Evolutionary conservation across 179 eudicot genomes (phyloP), one percentile per base, ranked within the genome.

Genomic region (Beta macrorhiza): DNA sequence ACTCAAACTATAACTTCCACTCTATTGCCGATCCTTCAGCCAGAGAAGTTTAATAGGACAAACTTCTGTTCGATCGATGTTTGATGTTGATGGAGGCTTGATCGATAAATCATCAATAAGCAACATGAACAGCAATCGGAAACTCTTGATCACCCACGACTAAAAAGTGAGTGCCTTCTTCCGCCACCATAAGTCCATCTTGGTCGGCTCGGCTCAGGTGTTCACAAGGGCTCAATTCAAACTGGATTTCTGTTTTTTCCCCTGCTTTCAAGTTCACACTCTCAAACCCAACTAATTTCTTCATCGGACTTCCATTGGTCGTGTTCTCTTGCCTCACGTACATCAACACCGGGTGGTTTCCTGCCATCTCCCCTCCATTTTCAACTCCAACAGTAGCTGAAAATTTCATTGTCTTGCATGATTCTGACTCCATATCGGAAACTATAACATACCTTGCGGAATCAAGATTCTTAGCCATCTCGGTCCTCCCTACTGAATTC

Each of bases 211-310:
- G 79, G 57, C 95, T 90, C 9, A 95, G 83, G 76, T 95, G 97
- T 86, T 93, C 90, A 85, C 97, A 91, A 45, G 97, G 92, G 79
- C 84, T 92, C 42, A 92, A 45, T 42, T 68, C 85, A 75, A 91
- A 95, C 62, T 85, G 87, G 12, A 92, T 45, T 74, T 86, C 85
- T 1, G 78, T 79, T 51, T 63, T 84, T 59, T 85, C 88, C 12
- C 91, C 91, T 25, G 91, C 88, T 72, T 83, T 85, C 82, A 95
- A 86, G 15, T 82, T 81, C 61, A 93, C 91, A 77, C 87, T 86
- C 76, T 86, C 78, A 62, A 90, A 93, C 12, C 97, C 98, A 32
- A 93, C 90, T 84, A 95, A 77, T 70, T 93, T 93, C 76, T 92
- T 93, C 55, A 87, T 56, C 1, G 94, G 89, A 70, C 83, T 85